These are phyloP conservation scores for Pseudogymnoascus verrucosus DNA, from an alignment of 2,329 filamentous ascomycete species.

Conservation along the genomic window DNA sequence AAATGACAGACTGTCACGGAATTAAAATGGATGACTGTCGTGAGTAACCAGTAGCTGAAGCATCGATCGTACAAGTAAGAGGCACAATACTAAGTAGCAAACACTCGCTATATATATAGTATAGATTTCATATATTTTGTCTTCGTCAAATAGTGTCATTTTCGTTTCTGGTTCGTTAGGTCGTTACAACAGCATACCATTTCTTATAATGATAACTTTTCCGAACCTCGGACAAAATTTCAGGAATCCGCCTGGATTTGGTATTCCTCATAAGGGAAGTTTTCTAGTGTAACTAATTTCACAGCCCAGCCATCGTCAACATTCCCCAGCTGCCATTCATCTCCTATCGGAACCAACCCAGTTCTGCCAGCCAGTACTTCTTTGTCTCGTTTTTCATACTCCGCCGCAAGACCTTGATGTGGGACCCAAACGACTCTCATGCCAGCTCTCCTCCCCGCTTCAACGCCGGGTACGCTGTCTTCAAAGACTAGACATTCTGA, in stretches of 20 bases:
- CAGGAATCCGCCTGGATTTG: slow-evolving; percentile 8
- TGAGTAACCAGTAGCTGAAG: not conserved
- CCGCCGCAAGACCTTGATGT: slow-evolving; percentile 66
- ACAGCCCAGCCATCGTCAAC: slow-evolving; percentile 34
- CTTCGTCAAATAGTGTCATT: too few relatives aligned
- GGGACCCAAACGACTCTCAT: slow-evolving; percentile 95
- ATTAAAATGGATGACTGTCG: not conserved
- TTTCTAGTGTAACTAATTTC: slow-evolving; percentile 28
- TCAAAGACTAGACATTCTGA: slow-evolving; percentile 97
- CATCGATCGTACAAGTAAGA: not conserved
- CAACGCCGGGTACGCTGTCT: slow-evolving; percentile 87
- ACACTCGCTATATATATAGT: not conserved
- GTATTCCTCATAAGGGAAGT: slow-evolving; percentile 33
- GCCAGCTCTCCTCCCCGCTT: slow-evolving; percentile 80
- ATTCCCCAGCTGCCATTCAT: slow-evolving; percentile 40
- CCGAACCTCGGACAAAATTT: not conserved
- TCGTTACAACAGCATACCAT: not conserved
- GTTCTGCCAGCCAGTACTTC: slow-evolving; percentile 62
- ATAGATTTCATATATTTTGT: too few relatives aligned
- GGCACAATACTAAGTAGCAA: not conserved
- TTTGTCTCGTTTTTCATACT: slow-evolving; percentile 67
- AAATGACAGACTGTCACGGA: not conserved
- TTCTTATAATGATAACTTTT: not conserved
- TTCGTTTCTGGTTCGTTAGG: too few relatives aligned
- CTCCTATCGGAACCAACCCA: slow-evolving; percentile 29